Evolutionary conservation across 352 stramenopile species (phyloP).

Genomic region (Globisporangium iwayamae): DNA sequence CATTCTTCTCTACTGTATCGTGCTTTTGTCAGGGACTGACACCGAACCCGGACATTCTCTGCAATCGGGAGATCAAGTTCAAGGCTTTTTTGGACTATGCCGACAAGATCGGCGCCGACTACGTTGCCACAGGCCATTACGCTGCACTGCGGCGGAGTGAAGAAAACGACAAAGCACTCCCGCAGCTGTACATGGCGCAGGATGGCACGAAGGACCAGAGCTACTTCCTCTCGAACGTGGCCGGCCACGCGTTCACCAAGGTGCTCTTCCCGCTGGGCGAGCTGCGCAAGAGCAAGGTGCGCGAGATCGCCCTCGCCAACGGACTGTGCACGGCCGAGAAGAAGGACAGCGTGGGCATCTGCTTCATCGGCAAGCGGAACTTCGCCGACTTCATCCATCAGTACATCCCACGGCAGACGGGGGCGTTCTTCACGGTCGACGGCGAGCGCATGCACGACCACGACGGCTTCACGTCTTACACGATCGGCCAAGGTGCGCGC

Average conservation of each 20-base stretch:
- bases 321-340: slow-evolving; percentile 89
- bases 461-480: slow-evolving; percentile 87
- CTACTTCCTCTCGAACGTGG: slow-evolving; percentile 94
- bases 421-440: slow-evolving; percentile 81
- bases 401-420: slow-evolving; percentile 77
- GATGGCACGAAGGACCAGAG: slow-evolving; percentile 95
- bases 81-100: slow-evolving; percentile 94
- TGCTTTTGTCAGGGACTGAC: slow-evolving; percentile 49
- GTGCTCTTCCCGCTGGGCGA: slow-evolving; percentile 95
- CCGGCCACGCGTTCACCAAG: slow-evolving; percentile 57
- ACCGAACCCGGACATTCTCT: slow-evolving; percentile 94
- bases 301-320: slow-evolving; percentile 79
- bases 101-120: slow-evolving; percentile 80
- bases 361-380: slow-evolving; percentile 96
- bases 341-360: slow-evolving; percentile 97
- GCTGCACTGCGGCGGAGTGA: slow-evolving; percentile 52
- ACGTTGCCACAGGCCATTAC: slow-evolving; percentile 97
- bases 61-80: slow-evolving; percentile 99
- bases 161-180: slow-evolving; percentile 10
- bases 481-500: slow-evolving; percentile 91
- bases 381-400: slow-evolving; percentile 92
- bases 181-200: slow-evolving; percentile 76
- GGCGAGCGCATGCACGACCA: slow-evolving; percentile 63
- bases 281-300: slow-evolving; percentile 90
- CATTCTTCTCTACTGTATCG: no score